Evolutionary conservation across 2,329 filamentous ascomycete genomes (phyloP).

Genomic region (Aspergillus clavatus): DNA sequence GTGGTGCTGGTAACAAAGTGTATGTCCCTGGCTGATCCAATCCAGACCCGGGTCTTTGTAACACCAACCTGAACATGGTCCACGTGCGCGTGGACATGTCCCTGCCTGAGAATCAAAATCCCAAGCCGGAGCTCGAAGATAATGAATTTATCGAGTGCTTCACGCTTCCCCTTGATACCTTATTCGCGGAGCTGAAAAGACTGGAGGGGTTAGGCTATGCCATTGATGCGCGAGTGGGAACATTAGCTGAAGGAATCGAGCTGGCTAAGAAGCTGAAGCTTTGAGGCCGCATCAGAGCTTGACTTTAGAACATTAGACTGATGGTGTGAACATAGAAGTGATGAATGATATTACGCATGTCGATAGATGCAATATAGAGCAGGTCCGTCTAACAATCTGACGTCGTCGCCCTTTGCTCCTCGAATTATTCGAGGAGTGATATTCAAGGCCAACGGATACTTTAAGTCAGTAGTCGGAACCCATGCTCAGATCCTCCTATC

Average conservation of each 20-base stretch:
- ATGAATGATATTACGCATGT: neutral
- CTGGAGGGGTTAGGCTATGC: slow-evolving; percentile 68
- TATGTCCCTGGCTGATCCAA: neutral
- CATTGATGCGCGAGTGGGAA: slow-evolving; percentile 73
- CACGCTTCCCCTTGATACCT: slow-evolving; percentile 56
- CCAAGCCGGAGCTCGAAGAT: slow-evolving; percentile 67
- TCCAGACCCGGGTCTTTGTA: slow-evolving; percentile 46
- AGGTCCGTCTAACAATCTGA: neutral
- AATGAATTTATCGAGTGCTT: slow-evolving; percentile 81
- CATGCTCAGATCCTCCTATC: slow-evolving; percentile 40
- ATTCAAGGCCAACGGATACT: too few relatives aligned
- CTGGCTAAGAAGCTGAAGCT: slow-evolving; percentile 53
- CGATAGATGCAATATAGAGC: neutral
- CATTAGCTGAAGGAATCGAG: slow-evolving; percentile 72
- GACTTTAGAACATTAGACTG: neutral
- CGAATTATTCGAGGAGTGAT: neutral
- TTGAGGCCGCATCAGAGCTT: slow-evolving; percentile 3
- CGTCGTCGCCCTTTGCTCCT: neutral
- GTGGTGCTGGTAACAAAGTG: too few relatives aligned
- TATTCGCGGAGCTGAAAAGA: slow-evolving; percentile 63
- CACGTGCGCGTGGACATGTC: slow-evolving; percentile 69
- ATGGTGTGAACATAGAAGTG: neutral
- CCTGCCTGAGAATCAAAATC: slow-evolving; percentile 63
- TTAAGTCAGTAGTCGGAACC: neutral
- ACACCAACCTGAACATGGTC: slow-evolving; percentile 52